Evolutionary conservation across 345 rosid genomes (phyloP), one percentile per base, ranked within the genome.

Genomic region (Pugionium cornutum): DNA sequence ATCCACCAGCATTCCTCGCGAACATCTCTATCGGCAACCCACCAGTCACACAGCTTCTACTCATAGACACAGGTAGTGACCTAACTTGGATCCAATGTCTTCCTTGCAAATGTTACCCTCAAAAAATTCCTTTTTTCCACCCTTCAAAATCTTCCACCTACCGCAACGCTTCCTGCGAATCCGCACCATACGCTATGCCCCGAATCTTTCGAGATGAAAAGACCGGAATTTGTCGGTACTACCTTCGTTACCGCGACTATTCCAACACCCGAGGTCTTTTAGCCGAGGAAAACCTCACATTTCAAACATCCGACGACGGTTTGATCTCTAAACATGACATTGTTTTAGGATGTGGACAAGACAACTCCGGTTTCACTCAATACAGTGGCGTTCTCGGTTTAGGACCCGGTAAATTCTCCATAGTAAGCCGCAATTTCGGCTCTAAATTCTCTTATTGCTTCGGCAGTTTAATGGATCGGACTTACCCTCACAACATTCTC

Each of bases 41-140:
- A 9, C 70, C 75, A 0, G 62, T 75, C 6, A 4, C 66, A 1
- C 78, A 69, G 37, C 70, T 68, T 32, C 8, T 69, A 45, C 69
- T 58, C 57, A 25, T 69, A 33, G 78, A 75, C 18, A 69, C 75
- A 4, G 78, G 70, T 26, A 69, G 78, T 53, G 74, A 75, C 53
- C 61, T 75, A 9, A 63, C 70, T 44, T 75, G 78, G 78, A 53
- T 75, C 36, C 78, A 75, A 0, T 65, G 79, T 27, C 72, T 56
- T 53, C 68, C 79, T 3, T 70, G 79, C 53, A 75, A 37, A 56
- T 68, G 74, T 52, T 75, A 68, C 62, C 61, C 65, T 42, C 70
- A 63, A 64, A 42, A 55, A 4, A 42, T 44, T 9, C 66, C 57
- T 0, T 51, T 64, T 64, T 75, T 26, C 7, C 56, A 58, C 36